Percentiles rank a stretch among this genome's conserved stretches.
These are phyloP conservation scores for Dianthus caryophyllus DNA, from an alignment of 148 eudicot genomes.

Conservation along the genomic window DNA sequence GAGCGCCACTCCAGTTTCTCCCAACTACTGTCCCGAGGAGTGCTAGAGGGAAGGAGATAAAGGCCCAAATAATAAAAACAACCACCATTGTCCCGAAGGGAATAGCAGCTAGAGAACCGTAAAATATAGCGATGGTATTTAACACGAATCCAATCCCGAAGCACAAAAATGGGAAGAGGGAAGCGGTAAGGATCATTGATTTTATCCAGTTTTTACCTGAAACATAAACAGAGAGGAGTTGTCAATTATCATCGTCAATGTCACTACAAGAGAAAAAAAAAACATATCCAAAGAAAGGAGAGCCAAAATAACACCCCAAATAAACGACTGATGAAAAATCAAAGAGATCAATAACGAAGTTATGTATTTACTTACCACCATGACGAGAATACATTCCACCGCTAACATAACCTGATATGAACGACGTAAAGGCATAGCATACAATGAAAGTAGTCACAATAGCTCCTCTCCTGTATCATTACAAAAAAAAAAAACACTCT, in stretches of 20 bases:
- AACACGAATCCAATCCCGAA: constrained; percentile 63
- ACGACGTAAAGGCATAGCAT: constrained; percentile 77
- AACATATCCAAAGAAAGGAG: not conserved
- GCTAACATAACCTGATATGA: constrained; percentile 77
- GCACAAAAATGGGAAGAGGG: constrained; percentile 74
- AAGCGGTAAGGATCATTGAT: constrained; percentile 47
- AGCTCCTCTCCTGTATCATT: constrained; percentile 68
- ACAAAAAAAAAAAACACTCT: not conserved
- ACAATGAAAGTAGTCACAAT: constrained; percentile 73
- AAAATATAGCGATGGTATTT: constrained; percentile 72
- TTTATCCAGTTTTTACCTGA: constrained; percentile 19
- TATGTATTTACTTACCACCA: constrained; percentile 45
- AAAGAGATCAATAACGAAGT: not conserved
- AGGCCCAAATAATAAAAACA: constrained; percentile 78
- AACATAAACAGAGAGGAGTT: constrained; percentile 1
- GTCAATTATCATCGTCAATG: not conserved
- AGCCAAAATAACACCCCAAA: not conserved
- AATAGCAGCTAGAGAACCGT: constrained; percentile 81
- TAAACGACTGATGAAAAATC: not conserved
- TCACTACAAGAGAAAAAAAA: not conserved
- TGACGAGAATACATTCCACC: constrained; percentile 82
- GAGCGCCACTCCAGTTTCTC: constrained; percentile 73
- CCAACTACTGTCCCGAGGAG: constrained; percentile 85
- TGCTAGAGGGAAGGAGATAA: constrained; percentile 80
- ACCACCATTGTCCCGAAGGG: constrained; percentile 86